Evolutionary conservation across 83 land plant species (phyloP).

Genomic region (Thuja plicata): DNA sequence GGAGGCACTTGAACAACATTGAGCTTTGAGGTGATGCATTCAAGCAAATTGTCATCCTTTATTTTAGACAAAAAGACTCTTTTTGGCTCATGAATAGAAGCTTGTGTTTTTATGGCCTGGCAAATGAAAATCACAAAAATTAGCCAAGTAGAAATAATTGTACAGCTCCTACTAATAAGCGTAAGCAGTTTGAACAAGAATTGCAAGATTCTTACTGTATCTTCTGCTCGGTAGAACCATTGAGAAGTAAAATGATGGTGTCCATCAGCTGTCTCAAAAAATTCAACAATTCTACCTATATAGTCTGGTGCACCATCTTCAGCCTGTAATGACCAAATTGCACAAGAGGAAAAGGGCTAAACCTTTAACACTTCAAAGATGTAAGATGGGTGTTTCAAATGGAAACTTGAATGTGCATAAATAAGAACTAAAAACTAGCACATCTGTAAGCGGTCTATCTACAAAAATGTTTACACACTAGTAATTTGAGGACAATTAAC

Average conservation of each 20-base stretch:
- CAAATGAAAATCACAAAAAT: not conserved
- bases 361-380: not conserved
- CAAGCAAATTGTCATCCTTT: constrained; percentile 71
- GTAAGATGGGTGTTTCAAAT: not conserved
- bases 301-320: constrained; percentile 41
- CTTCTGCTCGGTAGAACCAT: constrained; percentile 77
- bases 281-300: constrained; percentile 76
- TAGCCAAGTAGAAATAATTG: not conserved
- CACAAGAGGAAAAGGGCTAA: not conserved
- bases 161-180: not conserved
- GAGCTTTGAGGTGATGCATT: constrained; percentile 69
- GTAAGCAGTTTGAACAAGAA: not conserved
- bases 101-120: constrained; percentile 52
- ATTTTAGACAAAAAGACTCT: constrained; percentile 76
- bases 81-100: constrained; percentile 39
- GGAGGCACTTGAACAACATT: constrained; percentile 51
- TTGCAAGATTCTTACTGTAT: constrained; percentile 50
- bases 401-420: not conserved
- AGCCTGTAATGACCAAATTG: constrained; percentile 28
- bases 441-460: not conserved
- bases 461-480: not conserved
- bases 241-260: constrained; percentile 56
- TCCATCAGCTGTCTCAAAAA: constrained; percentile 57
- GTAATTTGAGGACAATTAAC: not conserved
- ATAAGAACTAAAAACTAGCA: not conserved